Base-by-base conservation (phyloP, 2,329 filamentous ascomycete genomes). In the Penicillium capsulatum region DNA sequence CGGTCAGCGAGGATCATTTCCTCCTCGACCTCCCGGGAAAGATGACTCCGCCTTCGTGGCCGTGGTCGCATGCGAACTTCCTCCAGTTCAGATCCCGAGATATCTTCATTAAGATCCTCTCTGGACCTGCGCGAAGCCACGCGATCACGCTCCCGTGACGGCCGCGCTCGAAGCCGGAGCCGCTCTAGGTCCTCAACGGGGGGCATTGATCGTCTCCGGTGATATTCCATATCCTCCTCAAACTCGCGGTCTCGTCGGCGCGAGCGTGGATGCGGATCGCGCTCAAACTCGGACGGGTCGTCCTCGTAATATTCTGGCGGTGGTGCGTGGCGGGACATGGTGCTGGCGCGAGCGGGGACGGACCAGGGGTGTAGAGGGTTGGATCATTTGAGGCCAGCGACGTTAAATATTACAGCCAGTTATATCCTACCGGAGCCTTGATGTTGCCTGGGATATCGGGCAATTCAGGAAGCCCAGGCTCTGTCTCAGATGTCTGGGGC, bases 181-280 rank as follows among this genome's bases (percentile, higher is more conserved):
- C 63, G 60, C 26, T 65, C 62, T n/a, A 63, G 55, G 19, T 61
- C 59, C 54, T 55, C 77, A 60, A 60, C 73, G 38, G 47, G 67
- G 52, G 52, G 74, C 60, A 48, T 72, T 57, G 56, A 54, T 26
- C 49, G 47, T 17, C 56, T 58, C 24, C 53, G 56, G 15, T 42
- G 50, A 28, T 47, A 48, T 22, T 63, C 48, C 13, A 53, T 27
- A 10, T 64, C 61, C 9, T 59, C 54, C 13, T 61, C 58, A 17
- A 54, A 48, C 14, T 50, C 40, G 3, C 51, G 59, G 13, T 55
- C 57, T n/a, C 50, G 50, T 44, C 51, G 48, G 3, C 46, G 45
- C 15, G 51, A 53, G 32, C 49, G 56, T 16, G 48, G 44, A n/a
- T 48, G 48, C 7, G 35, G 39, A 24, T 60, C 50, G 31, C 36